These are phyloP conservation scores for Phanerochaete sordida DNA, from an alignment of 768 basidiomycete genomes.

Conservation along the genomic window DNA sequence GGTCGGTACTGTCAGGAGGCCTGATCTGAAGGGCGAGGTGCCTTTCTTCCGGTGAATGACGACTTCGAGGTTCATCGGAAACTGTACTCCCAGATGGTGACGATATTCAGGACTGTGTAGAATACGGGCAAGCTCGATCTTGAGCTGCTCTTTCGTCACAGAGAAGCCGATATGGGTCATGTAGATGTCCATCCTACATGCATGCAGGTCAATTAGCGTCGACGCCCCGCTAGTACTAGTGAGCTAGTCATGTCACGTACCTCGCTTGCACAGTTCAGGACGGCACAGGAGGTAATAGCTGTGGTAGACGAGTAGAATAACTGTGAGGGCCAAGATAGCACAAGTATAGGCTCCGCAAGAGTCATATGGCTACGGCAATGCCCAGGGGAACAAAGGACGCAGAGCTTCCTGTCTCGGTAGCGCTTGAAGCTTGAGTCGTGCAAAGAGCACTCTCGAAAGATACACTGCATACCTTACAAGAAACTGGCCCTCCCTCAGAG, in stretches of 20 bases:
- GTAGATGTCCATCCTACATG: constrained; percentile 11
- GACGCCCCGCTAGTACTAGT: not conserved
- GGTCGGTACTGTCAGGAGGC: constrained; percentile 11
- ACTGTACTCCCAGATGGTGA: not conserved
- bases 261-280: too few species aligned
- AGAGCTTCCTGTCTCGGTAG: not conserved
- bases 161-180: constrained; percentile 8
- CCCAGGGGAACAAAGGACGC: not conserved
- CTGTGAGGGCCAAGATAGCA: not conserved
- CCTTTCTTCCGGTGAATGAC: not conserved
- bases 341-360: too few species aligned
- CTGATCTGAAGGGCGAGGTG: not conserved
- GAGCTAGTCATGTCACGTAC: not conserved
- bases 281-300: too few species aligned
- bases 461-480: too few species aligned
- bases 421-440: not conserved
- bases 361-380: not conserved
- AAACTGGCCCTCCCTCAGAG: too few species aligned
- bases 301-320: too few species aligned
- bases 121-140: constrained; percentile 6
- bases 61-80: constrained; percentile 11
- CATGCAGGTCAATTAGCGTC: not conserved
- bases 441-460: too few species aligned
- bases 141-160: constrained; percentile 1
- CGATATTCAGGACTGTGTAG: constrained; percentile 9